Evolutionary conservation across 164 flowering plant genomes (phyloP).

Genomic region (Nymphaea colorata): DNA sequence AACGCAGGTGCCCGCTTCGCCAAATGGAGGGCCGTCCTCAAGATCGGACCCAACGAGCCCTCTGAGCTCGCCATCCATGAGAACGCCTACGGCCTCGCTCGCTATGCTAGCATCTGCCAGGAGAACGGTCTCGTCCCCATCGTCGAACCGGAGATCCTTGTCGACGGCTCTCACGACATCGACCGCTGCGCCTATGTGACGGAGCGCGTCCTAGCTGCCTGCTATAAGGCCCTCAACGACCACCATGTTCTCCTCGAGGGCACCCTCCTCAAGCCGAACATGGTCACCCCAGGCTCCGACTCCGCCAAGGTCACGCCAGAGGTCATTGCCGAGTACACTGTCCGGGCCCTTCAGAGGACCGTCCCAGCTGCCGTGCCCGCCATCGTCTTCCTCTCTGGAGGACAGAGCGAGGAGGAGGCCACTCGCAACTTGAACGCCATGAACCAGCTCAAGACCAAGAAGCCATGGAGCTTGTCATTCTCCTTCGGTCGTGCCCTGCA

Average conservation of each 20-base stretch:
- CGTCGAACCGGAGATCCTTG: conserved; percentile 81
- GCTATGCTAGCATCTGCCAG: conserved; percentile 47
- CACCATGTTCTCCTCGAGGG: conserved; percentile 77
- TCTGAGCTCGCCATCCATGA: conserved; percentile 36
- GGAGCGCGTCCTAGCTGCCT: conserved; percentile 42
- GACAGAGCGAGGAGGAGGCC: conserved; percentile 75
- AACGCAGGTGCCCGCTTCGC: conserved; percentile 65
- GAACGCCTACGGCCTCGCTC: conserved; percentile 41
- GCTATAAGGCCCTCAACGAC: conserved; percentile 73
- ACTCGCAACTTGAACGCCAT: conserved; percentile 47
- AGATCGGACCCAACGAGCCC: conserved; percentile 34
- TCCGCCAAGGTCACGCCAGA: background rate
- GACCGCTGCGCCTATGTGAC: conserved; percentile 36
- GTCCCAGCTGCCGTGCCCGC: conserved; percentile 80
- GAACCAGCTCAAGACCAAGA: conserved; percentile 37
- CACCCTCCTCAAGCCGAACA: conserved; percentile 70
- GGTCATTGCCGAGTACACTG: conserved; percentile 35
- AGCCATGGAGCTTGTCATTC: conserved; percentile 62
- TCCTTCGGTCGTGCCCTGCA: conserved; percentile 75
- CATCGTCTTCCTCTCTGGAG: conserved; percentile 18
- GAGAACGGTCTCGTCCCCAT: conserved; percentile 56
- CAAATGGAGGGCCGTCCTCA: conserved; percentile 38
- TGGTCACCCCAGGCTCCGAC: conserved; percentile 13
- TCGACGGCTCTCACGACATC: conserved; percentile 65
- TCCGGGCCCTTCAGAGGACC: conserved; percentile 51